Percentiles rank a stretch among this genome's conserved stretches.
Evolutionary conservation across 2,329 filamentous ascomycete genomes (phyloP).

Genomic region (Aspergillus viridinutans): DNA sequence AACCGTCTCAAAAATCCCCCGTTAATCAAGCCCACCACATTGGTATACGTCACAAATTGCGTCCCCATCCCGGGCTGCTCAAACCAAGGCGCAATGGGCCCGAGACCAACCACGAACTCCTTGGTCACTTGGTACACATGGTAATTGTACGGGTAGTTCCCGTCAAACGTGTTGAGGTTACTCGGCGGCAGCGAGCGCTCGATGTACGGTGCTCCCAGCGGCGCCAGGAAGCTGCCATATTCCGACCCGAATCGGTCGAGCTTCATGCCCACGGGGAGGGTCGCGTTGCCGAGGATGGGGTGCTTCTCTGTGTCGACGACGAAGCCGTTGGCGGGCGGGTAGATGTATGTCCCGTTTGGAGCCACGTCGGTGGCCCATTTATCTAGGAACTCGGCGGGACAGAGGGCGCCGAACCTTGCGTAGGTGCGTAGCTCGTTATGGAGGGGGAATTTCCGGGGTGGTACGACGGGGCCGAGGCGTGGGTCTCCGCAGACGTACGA

Average conservation of each 20-base stretch:
- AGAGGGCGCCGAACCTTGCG: conserved; percentile 38
- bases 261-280: conserved; percentile 39
- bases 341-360: conserved; percentile 24
- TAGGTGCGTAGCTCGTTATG: conserved; percentile 31
- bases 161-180: conserved; percentile 39
- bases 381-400: conserved; percentile 37
- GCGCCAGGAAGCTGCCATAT: conserved; percentile 41
- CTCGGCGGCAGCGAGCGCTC: conserved; percentile 47
- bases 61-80: conserved; percentile 49
- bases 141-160: conserved; percentile 46
- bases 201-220: conserved; percentile 45
- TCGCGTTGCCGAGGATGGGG: conserved; percentile 41
- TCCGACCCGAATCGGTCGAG: conserved; percentile 49
- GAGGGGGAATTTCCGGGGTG: conserved; percentile 32
- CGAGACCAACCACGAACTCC: conserved; percentile 38
- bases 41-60: conserved; percentile 27
- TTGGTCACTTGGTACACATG: conserved; percentile 45
- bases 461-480: conserved; percentile 34
- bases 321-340: conserved; percentile 45
- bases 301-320: conserved; percentile 29
- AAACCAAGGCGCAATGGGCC: conserved; percentile 49
- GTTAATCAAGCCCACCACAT: conserved; percentile 30
- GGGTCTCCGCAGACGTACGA: conserved; percentile 38
- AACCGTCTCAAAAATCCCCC: conserved; percentile 29
- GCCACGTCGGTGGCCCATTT: conserved; percentile 12